Base-by-base conservation (phyloP, 768 basidiomycete species). In the Neoboletus magnificus region DNA sequence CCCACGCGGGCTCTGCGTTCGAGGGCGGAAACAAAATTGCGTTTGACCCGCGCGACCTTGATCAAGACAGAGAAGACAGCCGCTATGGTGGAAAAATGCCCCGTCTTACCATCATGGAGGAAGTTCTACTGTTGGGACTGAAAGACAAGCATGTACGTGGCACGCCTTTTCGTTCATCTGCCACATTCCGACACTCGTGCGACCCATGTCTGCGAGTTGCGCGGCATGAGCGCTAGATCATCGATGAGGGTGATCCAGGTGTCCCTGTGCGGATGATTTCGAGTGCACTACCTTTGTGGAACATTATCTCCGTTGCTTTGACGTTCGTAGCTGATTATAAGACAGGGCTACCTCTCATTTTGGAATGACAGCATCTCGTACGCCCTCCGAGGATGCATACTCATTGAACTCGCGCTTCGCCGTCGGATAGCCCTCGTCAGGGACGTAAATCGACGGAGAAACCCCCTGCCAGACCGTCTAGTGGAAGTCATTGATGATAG, bases 281-380 rank as follows among this genome's bases (percentile, higher is more conserved):
- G 50, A 41, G 30, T 20, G 15, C 39, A 37, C n/a, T 55, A 27
- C 50, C 48, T 54, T 55, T 52, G 3, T 58, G 79, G 76, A 35
- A 48, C 13, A 18, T 23, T 11, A 25, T 36, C n/a, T 30, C n/a
- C 12, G 20, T 20, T 47, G 15, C 36, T 47, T 41, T 32, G 23
- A 35, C 23, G 13, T 46, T 37, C n/a, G 23, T 59, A 29, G 39
- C 62, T 66, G 44, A 69, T 35, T 6, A 11, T 58, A 20, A 8
- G 41, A 43, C 62, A 87, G 84, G 95, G 95, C 35, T 97, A 98
- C 72, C 84, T 98, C 37, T 96, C 93, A 1, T 98, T 98, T 70
- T 98, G 96, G 96, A 98, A 98, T 75, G 96, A 99, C 79, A 98
- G 98, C 74, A 99, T 99, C 62, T 97, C 94, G 0, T 99, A 99